These are phyloP conservation scores for Cyberlindnera galapagoensis DNA, from an alignment of 805 yeast genomes.

Conservation along the genomic window DNA sequence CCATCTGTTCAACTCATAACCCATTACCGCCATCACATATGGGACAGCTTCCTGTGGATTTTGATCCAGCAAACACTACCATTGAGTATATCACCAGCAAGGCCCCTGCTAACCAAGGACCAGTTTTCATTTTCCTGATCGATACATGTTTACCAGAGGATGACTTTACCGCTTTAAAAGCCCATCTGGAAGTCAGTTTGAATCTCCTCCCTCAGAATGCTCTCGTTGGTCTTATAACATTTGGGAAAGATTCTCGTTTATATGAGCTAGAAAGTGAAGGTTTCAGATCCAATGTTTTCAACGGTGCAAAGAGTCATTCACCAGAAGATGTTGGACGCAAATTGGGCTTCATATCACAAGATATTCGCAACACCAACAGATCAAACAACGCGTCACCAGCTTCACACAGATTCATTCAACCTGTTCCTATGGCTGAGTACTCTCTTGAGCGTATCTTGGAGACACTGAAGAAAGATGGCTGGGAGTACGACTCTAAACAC, in stretches of 20 bases:
- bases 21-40: conserved; percentile 32
- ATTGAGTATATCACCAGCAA: conserved; percentile 38
- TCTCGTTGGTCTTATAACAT: conserved; percentile 50
- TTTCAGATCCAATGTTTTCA: conserved; percentile 38
- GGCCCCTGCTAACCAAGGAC: conserved; percentile 26
- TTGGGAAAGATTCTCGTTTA: conserved; percentile 53
- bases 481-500: conserved; percentile 38
- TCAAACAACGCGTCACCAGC: conserved; percentile 1
- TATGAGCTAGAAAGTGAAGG: conserved; percentile 40
- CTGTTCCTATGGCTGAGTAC: conserved; percentile 34
- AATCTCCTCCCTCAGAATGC: conserved; percentile 48
- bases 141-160: conserved; percentile 51
- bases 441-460: conserved; percentile 44
- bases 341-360: conserved; percentile 38
- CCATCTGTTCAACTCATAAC: conserved; percentile 46
- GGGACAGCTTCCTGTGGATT: conserved; percentile 9
- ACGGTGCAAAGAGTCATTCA: conserved; percentile 48
- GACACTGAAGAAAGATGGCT: conserved; percentile 40
- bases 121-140: conserved; percentile 45
- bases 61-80: conserved; percentile 29
- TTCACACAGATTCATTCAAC: conserved; percentile 14
- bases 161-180: conserved; percentile 45
- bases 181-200: conserved; percentile 38
- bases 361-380: conserved; percentile 16
- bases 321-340: conserved; percentile 39